Conservation (phyloP, 1,284 basidiomycete species). For the Irpex sp. region DNA sequence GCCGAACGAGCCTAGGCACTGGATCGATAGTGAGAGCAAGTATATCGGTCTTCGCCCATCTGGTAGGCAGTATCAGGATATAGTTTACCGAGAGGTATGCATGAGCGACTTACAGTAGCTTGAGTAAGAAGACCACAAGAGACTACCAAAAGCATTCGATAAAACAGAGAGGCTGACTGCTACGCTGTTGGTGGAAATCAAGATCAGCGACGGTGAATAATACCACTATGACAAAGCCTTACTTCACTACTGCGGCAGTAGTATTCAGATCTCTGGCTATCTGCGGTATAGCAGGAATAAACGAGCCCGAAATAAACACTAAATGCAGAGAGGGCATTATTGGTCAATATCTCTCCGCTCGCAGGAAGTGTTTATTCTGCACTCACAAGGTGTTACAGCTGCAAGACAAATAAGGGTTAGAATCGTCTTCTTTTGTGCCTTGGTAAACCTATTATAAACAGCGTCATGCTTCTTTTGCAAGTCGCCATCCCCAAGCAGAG, state of each 20-base stretch:
- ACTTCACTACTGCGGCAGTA: conserved; percentile 54
- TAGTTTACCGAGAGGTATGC: neutral
- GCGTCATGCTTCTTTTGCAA: conserved; percentile 21
- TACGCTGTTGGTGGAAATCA: conserved; percentile 26
- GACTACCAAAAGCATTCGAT: conserved; percentile 35
- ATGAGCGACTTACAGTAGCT: conserved; percentile 41
- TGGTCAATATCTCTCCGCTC: too few species aligned
- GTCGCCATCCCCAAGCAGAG: neutral
- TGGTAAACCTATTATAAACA: conserved; percentile 51
- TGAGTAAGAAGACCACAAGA: conserved; percentile 51
- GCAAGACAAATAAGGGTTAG: conserved; percentile 37
- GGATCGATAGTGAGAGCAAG: conserved; percentile 52
- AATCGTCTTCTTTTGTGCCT: conserved; percentile 40
- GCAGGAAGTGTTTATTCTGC: too few species aligned
- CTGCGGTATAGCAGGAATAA: conserved; percentile 67
- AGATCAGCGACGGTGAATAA: neutral
- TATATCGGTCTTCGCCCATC: conserved; percentile 66
- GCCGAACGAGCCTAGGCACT: conserved; percentile 56
- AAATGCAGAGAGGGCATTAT: neutral
- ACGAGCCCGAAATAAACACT: conserved; percentile 69
- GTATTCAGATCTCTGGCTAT: conserved; percentile 60
- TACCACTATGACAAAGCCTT: conserved; percentile 17
- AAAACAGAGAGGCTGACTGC: conserved; percentile 44
- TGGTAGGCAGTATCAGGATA: conserved; percentile 17
- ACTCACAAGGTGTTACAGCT: conserved; percentile 48